A percentile compares a stretch with the other conserved stretches of the same genome.
Evolutionary conservation across 495 filamentous ascomycete genomes (phyloP).

Genomic region (Neurospora pannonica): DNA sequence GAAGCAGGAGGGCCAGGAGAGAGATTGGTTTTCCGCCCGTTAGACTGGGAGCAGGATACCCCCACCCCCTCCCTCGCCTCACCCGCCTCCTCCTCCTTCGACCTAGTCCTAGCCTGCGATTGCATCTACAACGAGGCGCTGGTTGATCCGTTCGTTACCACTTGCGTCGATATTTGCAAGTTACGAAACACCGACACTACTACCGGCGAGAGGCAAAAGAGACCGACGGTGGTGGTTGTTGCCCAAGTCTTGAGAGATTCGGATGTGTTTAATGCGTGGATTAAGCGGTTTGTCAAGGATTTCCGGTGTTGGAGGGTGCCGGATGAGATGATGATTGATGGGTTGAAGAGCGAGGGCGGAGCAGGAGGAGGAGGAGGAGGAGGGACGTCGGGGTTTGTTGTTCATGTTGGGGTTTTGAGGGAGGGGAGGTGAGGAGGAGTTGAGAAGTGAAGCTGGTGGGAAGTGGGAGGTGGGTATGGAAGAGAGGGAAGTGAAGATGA

Average conservation of each 20-base stretch:
- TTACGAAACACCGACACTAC: slow-evolving; percentile 30
- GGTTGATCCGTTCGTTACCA: slow-evolving; percentile 70
- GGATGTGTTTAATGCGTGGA: slow-evolving; percentile 78
- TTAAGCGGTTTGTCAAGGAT: slow-evolving; percentile 49
- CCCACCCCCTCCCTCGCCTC: slow-evolving; percentile 32
- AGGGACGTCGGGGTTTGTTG: slow-evolving; percentile 50
- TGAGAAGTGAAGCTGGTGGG: neutral
- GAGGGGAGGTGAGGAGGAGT: neutral
- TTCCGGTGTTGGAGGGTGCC: slow-evolving; percentile 77
- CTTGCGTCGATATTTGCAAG: slow-evolving; percentile 69
- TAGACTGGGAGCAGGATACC: slow-evolving; percentile 64
- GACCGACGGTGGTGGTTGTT: slow-evolving; percentile 35
- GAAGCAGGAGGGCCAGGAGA: neutral
- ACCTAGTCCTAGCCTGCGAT: slow-evolving; percentile 70
- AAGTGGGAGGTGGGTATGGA: neutral
- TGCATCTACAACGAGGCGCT: slow-evolving; percentile 87
- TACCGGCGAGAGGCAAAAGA: slow-evolving; percentile 2
- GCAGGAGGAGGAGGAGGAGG: neutral
- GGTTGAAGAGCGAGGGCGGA: slow-evolving; percentile 30
- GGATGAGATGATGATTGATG: slow-evolving; percentile 41
- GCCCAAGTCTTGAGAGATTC: slow-evolving; percentile 79
- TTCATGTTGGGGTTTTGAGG: slow-evolving; percentile 55
- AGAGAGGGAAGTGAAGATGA: neutral
- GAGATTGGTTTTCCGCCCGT: slow-evolving; percentile 35
- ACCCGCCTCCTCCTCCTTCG: too few relatives aligned